Conservation (phyloP, 768 basidiomycete genomes). For the Symmetrospora coprosmae region DNA sequence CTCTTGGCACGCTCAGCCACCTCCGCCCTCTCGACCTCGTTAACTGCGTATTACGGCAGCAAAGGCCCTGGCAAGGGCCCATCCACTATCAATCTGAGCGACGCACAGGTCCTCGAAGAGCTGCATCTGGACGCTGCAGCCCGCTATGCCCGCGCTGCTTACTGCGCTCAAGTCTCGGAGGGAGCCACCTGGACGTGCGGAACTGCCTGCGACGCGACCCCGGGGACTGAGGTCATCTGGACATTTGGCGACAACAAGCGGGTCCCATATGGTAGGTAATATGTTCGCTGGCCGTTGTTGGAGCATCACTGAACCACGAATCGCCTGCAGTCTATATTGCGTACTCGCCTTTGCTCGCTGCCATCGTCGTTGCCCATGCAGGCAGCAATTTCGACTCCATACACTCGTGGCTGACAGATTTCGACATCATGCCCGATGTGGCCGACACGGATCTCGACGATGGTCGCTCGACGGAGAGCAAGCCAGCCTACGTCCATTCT, state of each 20-base stretch:
- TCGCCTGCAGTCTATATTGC: no score
- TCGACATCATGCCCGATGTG: neutral
- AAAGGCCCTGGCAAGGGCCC: no score
- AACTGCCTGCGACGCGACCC: neutral
- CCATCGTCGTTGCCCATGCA: neutral
- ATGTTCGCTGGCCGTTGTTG: neutral
- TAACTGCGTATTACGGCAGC: no score
- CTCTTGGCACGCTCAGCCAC: no score
- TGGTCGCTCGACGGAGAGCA: no score
- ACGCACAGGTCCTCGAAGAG: no score
- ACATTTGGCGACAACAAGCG: neutral
- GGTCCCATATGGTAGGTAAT: neutral
- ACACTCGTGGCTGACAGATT: neutral
- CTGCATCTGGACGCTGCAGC: no score
- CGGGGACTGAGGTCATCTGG: neutral
- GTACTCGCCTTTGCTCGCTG: neutral
- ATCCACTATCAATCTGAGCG: no score
- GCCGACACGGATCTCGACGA: neutral
- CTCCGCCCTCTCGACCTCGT: no score
- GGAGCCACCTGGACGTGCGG: neutral
- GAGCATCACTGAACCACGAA: no score
- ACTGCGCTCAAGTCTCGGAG: no score
- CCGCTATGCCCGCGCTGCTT: no score
- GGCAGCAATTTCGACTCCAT: constrained; percentile 2
- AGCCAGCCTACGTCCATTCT: neutral